phyloP scores from a whole-genome alignment of 768 basidiomycete genomes.

The Tephrocybe sp. region DNA sequence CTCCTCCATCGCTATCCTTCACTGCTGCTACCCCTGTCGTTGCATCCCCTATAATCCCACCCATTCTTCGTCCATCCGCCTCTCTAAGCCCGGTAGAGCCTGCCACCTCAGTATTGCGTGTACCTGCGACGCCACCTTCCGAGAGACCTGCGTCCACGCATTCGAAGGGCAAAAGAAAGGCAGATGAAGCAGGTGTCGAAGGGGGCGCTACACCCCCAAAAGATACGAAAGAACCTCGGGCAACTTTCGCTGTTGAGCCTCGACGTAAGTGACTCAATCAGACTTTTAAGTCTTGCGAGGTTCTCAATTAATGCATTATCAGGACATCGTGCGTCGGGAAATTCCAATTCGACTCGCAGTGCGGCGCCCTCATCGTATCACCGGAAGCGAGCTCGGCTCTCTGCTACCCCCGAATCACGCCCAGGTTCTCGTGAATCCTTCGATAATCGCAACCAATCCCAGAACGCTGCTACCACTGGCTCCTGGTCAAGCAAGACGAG shows the following conservation, averaged over 20 bases:
- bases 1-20: constrained; percentile 37
- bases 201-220: constrained; percentile 62
- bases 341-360: constrained; percentile 40
- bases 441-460: constrained; percentile 25
- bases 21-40: constrained; percentile 41
- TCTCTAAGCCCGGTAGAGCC: constrained; percentile 29
- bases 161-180: constrained; percentile 67
- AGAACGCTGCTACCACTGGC: constrained; percentile 43
- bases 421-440: constrained; percentile 32
- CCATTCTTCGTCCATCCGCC: constrained; percentile 21
- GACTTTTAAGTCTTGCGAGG: constrained; percentile 9
- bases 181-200: constrained; percentile 62
- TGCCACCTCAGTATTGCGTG: constrained; percentile 25
- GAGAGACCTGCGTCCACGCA: constrained; percentile 34
- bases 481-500: constrained; percentile 46
- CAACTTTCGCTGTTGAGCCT: constrained; percentile 66
- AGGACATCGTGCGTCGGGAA: constrained; percentile 56
- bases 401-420: constrained; percentile 38
- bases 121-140: constrained; percentile 29
- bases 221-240: constrained; percentile 45
- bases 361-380: constrained; percentile 70
- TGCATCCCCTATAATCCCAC: constrained; percentile 31
- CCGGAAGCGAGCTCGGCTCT: constrained; percentile 68
- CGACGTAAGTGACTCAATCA: constrained; percentile 49
- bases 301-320: constrained; percentile 19